Base-by-base conservation (phyloP, 1,139 yeast genomes). In the Diutina scorzettiae region DNA sequence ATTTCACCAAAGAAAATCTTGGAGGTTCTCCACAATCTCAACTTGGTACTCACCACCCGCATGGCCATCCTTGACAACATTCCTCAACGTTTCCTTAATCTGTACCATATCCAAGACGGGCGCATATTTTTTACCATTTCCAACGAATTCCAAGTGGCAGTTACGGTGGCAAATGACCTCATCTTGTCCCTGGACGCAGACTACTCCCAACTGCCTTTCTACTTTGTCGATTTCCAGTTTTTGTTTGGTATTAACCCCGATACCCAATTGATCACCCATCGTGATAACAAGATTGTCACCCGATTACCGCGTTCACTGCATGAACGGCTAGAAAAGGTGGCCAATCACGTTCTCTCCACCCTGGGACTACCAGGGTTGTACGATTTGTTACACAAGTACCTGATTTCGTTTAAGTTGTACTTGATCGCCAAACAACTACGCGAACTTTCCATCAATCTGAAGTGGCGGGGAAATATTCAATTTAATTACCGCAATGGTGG, bases 181-280 rank as follows among this genome's bases (percentile, higher is more conserved):
- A 58, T 67, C 7, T 78, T 82, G 47, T 83, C 81, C 43, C 62
- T 68, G 9, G 57, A 54, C 1, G 59, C 53, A 6, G 70, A 65
- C 20, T 63, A 65, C 49, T 48, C 47, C 27, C 57, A 59, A 42
- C 75, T 87, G 0, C 89, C 89, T 11, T 81, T 82, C 51, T 81
- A 78, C 53, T 69, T 82, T 49, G 83, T 91, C 28, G 93, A 85
- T 55, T 82, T 87, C 58, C 69, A 76, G 45, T 76, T 86, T 47
- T 63, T 73, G 3, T 76, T 79, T 49, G 73, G 73, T 3, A 61
- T 71, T 30, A 62, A 62, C 47, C 66, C 63, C 1, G 66, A 62
- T 43, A 58, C 61, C 1, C 49, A 55, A 11, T 49, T 65, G 36
- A 63, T 63, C 36, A 58, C 66, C 28, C 62, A 59, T 45, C 50